These are phyloP conservation scores for Candida xiaguanensis DNA, from an alignment of 805 yeast genomes.

Conservation along the genomic window DNA sequence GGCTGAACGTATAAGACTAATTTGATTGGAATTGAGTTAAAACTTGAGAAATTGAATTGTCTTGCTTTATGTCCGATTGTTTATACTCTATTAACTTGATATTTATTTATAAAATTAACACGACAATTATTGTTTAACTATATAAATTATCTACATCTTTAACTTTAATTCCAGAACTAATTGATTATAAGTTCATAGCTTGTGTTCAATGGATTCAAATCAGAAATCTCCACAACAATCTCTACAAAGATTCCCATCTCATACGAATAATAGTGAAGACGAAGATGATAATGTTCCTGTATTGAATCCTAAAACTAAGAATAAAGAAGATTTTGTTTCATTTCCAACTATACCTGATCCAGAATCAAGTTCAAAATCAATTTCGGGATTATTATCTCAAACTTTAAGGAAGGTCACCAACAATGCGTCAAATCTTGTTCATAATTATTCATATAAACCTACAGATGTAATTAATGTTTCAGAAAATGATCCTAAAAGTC, in stretches of 20 bases:
- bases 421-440: slow-evolving; percentile 38
- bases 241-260: slow-evolving; percentile 5
- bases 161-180: too few species aligned
- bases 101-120: too few species aligned
- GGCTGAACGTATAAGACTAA: too few species aligned
- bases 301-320: background rate
- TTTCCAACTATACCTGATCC: slow-evolving; percentile 45
- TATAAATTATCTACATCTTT: too few species aligned
- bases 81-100: too few species aligned
- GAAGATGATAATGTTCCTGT: slow-evolving; percentile 5
- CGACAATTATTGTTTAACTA: too few species aligned
- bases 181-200: too few species aligned
- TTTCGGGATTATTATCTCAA: slow-evolving; percentile 32
- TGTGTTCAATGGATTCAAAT: background rate
- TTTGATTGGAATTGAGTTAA: too few species aligned
- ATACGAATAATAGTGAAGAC: slow-evolving; percentile 15
- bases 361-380: slow-evolving; percentile 29
- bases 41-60: too few species aligned
- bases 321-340: slow-evolving; percentile 31
- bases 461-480: background rate
- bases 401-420: slow-evolving; percentile 40
- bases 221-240: slow-evolving; percentile 1
- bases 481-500: background rate
- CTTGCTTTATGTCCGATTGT: too few species aligned
- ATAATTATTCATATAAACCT: slow-evolving; percentile 14